phyloP scores from a whole-genome alignment of 176 grass and related monocot genomes.

The Coix lacrymajobi region DNA sequence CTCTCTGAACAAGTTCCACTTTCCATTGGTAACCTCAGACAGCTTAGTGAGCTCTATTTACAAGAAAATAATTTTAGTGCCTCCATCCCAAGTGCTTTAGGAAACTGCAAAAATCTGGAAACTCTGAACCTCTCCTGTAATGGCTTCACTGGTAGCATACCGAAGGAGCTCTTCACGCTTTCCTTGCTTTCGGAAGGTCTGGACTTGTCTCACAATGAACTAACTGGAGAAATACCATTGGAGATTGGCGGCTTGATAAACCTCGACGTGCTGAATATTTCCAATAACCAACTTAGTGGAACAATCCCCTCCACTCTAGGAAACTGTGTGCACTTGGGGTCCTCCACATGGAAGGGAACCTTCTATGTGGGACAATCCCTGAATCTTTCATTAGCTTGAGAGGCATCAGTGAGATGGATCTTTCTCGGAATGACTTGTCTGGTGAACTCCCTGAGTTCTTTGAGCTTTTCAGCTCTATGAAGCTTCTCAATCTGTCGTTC shows the following conservation, averaged over 20 bases:
- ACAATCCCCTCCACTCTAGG: constrained; percentile 23
- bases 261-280: constrained; percentile 1
- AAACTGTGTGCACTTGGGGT: constrained; percentile 1
- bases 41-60: constrained; percentile 14
- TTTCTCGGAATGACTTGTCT: constrained; percentile 31
- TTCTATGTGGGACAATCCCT: constrained; percentile 27
- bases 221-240: constrained; percentile 4
- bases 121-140: constrained; percentile 14
- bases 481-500: constrained; percentile 46
- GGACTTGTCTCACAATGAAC: constrained; percentile 13
- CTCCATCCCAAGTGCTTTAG: constrained; percentile 4
- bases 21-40: constrained; percentile 33
- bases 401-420: neutral
- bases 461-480: neutral
- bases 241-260: constrained; percentile 17
- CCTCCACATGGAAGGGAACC: constrained; percentile 15
- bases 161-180: neutral
- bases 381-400: neutral
- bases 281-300: constrained; percentile 5
- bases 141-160: constrained; percentile 17
- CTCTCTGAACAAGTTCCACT: constrained; percentile 27
- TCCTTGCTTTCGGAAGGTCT: neutral
- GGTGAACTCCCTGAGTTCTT: constrained; percentile 28
- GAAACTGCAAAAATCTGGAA: constrained; percentile 12
- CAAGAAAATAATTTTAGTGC: constrained; percentile 9